Conservation (phyloP, 164 flowering plant species). For the Hamamelis virginiana region DNA sequence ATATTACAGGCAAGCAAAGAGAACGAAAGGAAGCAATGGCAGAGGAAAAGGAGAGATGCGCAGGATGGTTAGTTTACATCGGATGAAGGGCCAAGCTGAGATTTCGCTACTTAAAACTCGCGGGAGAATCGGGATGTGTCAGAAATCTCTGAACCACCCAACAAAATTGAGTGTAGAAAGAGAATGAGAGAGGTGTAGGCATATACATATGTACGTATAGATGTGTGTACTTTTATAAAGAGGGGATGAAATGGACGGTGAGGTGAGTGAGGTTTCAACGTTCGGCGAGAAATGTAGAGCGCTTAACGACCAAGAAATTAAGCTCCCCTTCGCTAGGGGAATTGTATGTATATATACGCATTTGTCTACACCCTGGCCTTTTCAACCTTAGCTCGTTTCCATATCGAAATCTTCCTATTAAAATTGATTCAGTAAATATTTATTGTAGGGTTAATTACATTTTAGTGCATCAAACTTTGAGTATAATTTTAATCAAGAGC, state of each 20-base stretch:
- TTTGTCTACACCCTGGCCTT: too few species aligned
- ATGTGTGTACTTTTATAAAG: too few species aligned
- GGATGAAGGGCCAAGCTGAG: constrained; percentile 36
- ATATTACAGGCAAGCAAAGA: neutral
- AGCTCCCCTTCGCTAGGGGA: neutral
- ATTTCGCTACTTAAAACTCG: constrained; percentile 41
- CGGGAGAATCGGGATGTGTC: constrained; percentile 27
- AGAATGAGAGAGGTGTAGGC: too few species aligned
- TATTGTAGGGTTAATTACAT: too few species aligned
- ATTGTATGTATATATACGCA: too few species aligned
- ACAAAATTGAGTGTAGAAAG: neutral
- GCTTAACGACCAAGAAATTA: neutral
- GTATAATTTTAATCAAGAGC: too few species aligned
- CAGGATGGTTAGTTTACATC: constrained; percentile 6
- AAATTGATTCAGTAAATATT: too few species aligned
- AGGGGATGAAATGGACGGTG: neutral
- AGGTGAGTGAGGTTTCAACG: neutral
- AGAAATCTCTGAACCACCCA: constrained; percentile 15
- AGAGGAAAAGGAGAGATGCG: neutral
- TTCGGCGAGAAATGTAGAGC: neutral
- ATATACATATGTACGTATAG: too few species aligned
- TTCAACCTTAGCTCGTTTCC: too few species aligned
- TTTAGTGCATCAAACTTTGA: too few species aligned
- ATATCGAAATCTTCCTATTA: too few species aligned
- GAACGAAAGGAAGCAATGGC: neutral